phyloP scores from a whole-genome alignment of 768 basidiomycete species.

The Hortiboletus flavorubellus region DNA sequence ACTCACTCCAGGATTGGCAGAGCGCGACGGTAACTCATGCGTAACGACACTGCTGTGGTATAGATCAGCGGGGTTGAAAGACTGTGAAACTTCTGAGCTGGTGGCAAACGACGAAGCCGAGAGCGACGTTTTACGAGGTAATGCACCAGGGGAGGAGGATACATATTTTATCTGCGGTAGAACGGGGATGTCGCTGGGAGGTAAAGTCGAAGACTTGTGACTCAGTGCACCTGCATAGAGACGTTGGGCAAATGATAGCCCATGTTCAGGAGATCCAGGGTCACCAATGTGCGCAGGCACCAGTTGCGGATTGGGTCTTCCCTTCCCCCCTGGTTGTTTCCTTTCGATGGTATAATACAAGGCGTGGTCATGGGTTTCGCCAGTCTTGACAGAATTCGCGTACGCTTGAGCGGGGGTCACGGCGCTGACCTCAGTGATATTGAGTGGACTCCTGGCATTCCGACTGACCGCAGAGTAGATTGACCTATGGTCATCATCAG shows the following conservation, averaged over 20 bases:
- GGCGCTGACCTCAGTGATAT: not conserved
- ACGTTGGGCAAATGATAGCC: conserved; percentile 38
- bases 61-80: conserved; percentile 12
- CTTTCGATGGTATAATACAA: conserved; percentile 20
- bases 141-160: not conserved
- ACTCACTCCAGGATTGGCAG: not conserved
- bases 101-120: conserved; percentile 4
- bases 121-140: conserved; percentile 3
- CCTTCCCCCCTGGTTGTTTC: conserved; percentile 7
- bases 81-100: not conserved
- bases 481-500: conserved; percentile 2
- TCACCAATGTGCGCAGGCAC: not conserved
- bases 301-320: not conserved
- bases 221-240: conserved; percentile 41
- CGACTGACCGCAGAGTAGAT: not conserved
- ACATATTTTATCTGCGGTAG: conserved; percentile 1
- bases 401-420: conserved; percentile 24
- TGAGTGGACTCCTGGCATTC: not conserved
- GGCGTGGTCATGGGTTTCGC: conserved; percentile 5
- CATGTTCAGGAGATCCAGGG: conserved; percentile 11
- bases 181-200: conserved; percentile 4
- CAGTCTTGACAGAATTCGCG: conserved; percentile 11
- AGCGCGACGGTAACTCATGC: conserved; percentile 3
- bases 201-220: conserved; percentile 10
- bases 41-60: conserved; percentile 16